Conservation (phyloP, 306 rosid species). For the Pyrus communis region DNA sequence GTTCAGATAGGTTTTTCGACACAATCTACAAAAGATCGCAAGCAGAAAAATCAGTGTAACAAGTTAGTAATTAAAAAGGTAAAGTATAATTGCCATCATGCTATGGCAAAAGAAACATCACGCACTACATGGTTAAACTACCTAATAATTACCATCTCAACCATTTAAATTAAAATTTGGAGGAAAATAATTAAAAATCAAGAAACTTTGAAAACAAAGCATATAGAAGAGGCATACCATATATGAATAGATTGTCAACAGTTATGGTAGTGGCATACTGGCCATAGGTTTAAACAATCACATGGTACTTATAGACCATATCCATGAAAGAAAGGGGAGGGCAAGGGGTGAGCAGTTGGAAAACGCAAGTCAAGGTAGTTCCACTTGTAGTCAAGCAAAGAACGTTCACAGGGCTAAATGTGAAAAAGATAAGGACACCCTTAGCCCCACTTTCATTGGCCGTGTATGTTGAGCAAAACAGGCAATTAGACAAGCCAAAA, state of each 20-base stretch:
- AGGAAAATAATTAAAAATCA: background rate
- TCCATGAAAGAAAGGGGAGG: background rate
- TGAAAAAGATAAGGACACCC: background rate
- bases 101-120: background rate
- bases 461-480: background rate
- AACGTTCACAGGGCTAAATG: background rate
- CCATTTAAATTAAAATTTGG: background rate
- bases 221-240: background rate
- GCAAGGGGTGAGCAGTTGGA: background rate
- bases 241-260: background rate
- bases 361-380: background rate
- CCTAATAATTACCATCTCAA: background rate
- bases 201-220: background rate
- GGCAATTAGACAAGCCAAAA: background rate
- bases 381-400: background rate
- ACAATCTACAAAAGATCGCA: conserved; percentile 59
- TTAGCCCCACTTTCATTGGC: background rate
- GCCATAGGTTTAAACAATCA: background rate
- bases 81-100: background rate
- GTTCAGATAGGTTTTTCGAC: conserved; percentile 78
- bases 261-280: background rate
- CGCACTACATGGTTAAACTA: background rate
- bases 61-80: background rate
- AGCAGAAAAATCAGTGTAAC: conserved; percentile 13
- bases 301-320: background rate